Evolutionary conservation across 495 filamentous ascomycete genomes (phyloP).

Genomic region (Diplogelasinospora grovesii): DNA sequence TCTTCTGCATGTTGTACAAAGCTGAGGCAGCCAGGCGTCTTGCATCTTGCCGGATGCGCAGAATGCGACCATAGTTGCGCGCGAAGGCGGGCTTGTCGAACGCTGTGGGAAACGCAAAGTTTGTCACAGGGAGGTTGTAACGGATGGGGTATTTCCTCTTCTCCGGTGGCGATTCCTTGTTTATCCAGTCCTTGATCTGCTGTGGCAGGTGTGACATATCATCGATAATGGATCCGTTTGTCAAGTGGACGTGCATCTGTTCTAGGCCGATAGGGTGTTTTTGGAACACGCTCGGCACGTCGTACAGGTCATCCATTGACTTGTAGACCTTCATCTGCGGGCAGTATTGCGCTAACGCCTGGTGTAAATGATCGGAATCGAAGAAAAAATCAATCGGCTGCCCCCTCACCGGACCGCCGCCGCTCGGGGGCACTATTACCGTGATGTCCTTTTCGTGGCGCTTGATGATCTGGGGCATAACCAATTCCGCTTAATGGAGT

Average conservation of each 20-base stretch:
- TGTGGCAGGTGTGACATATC: conserved; percentile 9
- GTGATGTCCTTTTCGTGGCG: conserved; percentile 12
- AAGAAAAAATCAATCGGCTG: conserved; percentile 28
- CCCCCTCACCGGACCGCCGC: conserved; percentile 10
- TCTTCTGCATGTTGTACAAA: conserved; percentile 22
- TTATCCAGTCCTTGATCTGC: conserved; percentile 16
- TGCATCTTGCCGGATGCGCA: conserved; percentile 20
- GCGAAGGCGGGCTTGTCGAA: conserved; percentile 20
- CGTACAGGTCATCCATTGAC: conserved; percentile 21
- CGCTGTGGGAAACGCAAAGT: conserved; percentile 31
- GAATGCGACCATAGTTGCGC: conserved; percentile 25
- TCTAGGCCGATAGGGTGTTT: conserved; percentile 9
- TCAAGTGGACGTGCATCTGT: background rate
- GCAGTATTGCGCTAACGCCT: conserved; percentile 20
- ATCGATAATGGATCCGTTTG: conserved; percentile 15
- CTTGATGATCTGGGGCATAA: conserved; percentile 23
- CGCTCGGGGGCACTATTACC: conserved; percentile 5
- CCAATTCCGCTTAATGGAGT: conserved; percentile 17
- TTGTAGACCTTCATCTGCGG: conserved; percentile 30
- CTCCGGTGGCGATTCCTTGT: conserved; percentile 4
- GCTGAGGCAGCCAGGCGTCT: conserved; percentile 18
- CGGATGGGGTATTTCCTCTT: conserved; percentile 18
- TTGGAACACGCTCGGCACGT: conserved; percentile 15
- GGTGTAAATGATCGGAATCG: conserved; percentile 26
- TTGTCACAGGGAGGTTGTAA: conserved; percentile 15